Conservation (phyloP, 1,139 yeast species). For the Petasospora fabianii region DNA sequence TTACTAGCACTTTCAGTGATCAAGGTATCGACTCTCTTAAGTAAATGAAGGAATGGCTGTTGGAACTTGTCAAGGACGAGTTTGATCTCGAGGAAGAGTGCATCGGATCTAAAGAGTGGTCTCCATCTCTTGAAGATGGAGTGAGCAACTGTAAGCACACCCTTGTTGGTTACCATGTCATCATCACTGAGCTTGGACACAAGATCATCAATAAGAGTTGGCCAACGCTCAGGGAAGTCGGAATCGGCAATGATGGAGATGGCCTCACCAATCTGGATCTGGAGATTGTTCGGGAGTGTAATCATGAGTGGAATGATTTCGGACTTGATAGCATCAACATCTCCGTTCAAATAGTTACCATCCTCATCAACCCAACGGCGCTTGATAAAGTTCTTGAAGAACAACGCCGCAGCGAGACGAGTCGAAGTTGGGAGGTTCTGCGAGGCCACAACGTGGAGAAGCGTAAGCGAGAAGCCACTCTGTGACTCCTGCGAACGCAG, state of each 20-base stretch:
- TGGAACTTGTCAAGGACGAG: conserved; percentile 83
- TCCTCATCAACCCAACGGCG: conserved; percentile 89
- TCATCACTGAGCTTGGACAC: conserved; percentile 54
- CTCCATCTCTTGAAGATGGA: conserved; percentile 97
- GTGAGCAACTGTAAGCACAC: conserved; percentile 88
- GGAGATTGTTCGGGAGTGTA: conserved; percentile 67
- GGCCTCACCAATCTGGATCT: conserved; percentile 90
- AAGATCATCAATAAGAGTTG: conserved; percentile 68
- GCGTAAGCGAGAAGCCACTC: conserved; percentile 65
- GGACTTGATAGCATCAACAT: conserved; percentile 63
- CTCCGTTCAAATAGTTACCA: conserved; percentile 72
- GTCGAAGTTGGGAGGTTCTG: conserved; percentile 49
- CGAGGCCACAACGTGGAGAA: conserved; percentile 77
- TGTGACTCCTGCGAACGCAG: conserved; percentile 63
- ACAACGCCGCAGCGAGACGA: conserved; percentile 84
- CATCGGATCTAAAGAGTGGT: conserved; percentile 89
- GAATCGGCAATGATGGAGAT: conserved; percentile 90
- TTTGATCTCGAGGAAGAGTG: conserved; percentile 79
- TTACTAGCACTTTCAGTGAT: conserved; percentile 48
- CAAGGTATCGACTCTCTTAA: conserved; percentile 61
- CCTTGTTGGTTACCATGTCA: conserved; percentile 75
- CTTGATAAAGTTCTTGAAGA: conserved; percentile 82
- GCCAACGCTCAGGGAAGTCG: conserved; percentile 94
- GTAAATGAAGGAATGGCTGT: conserved; percentile 69
- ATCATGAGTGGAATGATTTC: conserved; percentile 86